phyloP scores from a whole-genome alignment of 2,329 filamentous ascomycete species.

The Samsoniella hepiali region DNA sequence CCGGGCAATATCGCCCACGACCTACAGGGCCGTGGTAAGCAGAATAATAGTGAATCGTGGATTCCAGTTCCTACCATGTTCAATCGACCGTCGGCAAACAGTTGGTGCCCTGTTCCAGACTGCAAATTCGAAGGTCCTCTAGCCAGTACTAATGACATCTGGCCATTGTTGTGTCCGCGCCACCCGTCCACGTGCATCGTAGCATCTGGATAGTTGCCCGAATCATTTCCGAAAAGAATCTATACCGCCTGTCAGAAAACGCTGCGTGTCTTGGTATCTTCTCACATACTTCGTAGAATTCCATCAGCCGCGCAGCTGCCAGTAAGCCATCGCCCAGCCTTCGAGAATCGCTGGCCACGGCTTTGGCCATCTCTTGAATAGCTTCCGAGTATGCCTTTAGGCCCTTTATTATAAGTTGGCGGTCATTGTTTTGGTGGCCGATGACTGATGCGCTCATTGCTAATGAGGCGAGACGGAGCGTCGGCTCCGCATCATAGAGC shows the following conservation, averaged over 20 bases:
- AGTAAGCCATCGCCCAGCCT: slow-evolving; percentile 5
- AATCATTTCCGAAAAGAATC: slow-evolving; percentile 8
- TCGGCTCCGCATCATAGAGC: slow-evolving; percentile 12
- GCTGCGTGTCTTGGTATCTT: too few species aligned
- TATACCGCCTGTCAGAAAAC: neutral
- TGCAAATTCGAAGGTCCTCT: neutral
- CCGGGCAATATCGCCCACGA: slow-evolving; percentile 9
- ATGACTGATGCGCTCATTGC: slow-evolving; percentile 12
- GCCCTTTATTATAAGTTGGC: slow-evolving; percentile 1
- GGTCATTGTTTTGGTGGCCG: slow-evolving; percentile 2
- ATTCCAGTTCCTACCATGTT: neutral
- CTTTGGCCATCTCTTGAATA: slow-evolving; percentile 8
- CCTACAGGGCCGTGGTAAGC: neutral
- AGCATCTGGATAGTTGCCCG: neutral
- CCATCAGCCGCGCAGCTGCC: slow-evolving; percentile 11
- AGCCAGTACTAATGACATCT: neutral
- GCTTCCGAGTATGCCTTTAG: neutral
- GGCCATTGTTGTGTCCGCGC: slow-evolving; percentile 12
- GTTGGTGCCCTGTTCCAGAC: slow-evolving; percentile 11
- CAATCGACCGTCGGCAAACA: slow-evolving; percentile 14
- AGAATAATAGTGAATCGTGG: too few species aligned
- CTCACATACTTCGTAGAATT: slow-evolving; percentile 3
- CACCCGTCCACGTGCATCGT: slow-evolving; percentile 6
- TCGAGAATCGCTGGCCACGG: neutral
- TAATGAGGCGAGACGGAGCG: slow-evolving; percentile 8